A percentile compares a stretch with the other conserved stretches of the same genome.
phyloP scores from a whole-genome alignment of 192 early-diverging fungal species.

The Linnemannia exigua region DNA sequence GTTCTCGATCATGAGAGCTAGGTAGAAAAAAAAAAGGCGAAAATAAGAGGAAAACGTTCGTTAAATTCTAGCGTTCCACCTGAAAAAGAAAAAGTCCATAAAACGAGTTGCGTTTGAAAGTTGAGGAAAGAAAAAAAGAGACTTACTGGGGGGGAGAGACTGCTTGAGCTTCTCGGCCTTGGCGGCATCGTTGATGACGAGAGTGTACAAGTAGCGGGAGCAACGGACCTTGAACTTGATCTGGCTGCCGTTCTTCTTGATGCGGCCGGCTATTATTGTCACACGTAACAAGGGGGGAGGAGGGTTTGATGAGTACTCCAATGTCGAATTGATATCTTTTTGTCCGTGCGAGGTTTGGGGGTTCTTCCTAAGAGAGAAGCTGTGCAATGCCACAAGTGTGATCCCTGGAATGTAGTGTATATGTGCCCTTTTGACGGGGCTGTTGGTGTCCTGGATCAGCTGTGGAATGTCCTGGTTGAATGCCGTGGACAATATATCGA shows the following conservation, averaged over 20 bases:
- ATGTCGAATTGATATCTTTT: neutral
- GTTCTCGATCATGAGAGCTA: slow-evolving; percentile 57
- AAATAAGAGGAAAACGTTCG: neutral
- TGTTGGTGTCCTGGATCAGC: too few relatives aligned
- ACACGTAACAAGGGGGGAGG: slow-evolving; percentile 2
- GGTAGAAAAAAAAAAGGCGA: neutral
- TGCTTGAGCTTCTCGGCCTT: slow-evolving; percentile 98
- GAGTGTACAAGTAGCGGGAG: slow-evolving; percentile 98
- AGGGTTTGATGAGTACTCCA: neutral
- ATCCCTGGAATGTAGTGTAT: too few relatives aligned
- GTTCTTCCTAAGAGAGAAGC: neutral
- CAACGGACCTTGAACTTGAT: slow-evolving; percentile 99
- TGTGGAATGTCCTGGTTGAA: too few relatives aligned
- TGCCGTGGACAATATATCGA: too few relatives aligned
- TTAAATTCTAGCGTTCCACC: neutral
- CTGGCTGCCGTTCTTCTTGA: slow-evolving; percentile 83
- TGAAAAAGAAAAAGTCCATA: neutral
- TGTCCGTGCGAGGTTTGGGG: neutral
- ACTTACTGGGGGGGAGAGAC: slow-evolving; percentile 88
- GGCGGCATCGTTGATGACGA: slow-evolving; percentile 92
- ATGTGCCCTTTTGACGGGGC: too few relatives aligned
- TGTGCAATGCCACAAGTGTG: neutral
- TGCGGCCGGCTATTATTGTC: slow-evolving; percentile 74
- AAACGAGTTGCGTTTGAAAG: neutral
- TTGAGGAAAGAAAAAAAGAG: neutral